Percentiles rank a stretch among this genome's conserved stretches.
phyloP scores from a whole-genome alignment of 2,329 filamentous ascomycete species.

The Penicillium crustosum region DNA sequence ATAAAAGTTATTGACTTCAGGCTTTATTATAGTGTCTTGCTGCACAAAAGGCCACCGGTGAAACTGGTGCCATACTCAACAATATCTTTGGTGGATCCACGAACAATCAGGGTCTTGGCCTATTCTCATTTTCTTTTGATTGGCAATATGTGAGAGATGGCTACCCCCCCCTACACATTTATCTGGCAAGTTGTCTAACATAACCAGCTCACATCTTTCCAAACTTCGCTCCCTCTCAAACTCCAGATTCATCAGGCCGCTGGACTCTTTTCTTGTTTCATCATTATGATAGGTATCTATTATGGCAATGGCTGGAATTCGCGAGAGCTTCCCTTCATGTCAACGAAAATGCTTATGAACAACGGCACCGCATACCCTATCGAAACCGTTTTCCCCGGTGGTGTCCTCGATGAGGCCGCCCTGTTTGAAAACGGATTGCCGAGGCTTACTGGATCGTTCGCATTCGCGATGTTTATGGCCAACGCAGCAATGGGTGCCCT shows the following conservation, averaged over 20 bases:
- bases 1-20: neutral
- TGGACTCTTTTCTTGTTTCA: conserved; percentile 52
- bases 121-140: conserved; percentile 54
- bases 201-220: conserved; percentile 53
- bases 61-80: conserved; percentile 47
- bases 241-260: conserved; percentile 50
- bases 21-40: conserved; percentile 46
- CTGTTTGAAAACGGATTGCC: conserved; percentile 50
- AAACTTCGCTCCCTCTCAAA: conserved; percentile 54
- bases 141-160: conserved; percentile 48
- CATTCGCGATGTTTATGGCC: conserved; percentile 56
- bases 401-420: conserved; percentile 30
- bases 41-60: conserved; percentile 52
- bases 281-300: conserved; percentile 54
- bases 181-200: neutral
- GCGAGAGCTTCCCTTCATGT: conserved; percentile 56
- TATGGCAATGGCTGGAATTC: conserved; percentile 53
- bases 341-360: conserved; percentile 46
- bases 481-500: conserved; percentile 60
- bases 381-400: conserved; percentile 41
- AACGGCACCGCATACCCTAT: conserved; percentile 47
- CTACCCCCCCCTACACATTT: conserved; percentile 1
- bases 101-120: conserved; percentile 55
- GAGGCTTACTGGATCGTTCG: conserved; percentile 51
- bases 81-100: conserved; percentile 54